phyloP scores from a whole-genome alignment of 2,329 filamentous ascomycete genomes.

The Aspergillus viridinutans region DNA sequence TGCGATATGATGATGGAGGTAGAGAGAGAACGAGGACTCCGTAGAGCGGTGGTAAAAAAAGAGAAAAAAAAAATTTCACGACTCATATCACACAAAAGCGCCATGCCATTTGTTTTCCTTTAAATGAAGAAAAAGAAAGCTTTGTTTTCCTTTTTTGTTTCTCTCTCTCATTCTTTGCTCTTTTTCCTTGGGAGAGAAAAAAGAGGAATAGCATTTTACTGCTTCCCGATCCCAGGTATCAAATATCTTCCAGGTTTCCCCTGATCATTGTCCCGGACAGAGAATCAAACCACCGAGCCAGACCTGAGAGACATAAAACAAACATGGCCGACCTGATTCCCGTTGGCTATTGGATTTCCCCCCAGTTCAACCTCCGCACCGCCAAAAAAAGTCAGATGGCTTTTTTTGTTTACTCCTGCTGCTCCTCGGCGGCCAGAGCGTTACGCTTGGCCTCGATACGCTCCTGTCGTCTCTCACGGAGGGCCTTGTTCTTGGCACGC shows the following conservation, averaged over 20 bases:
- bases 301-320: slow-evolving; percentile 21
- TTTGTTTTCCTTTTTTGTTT: slow-evolving; percentile 18
- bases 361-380: slow-evolving; percentile 36
- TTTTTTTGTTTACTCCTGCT: slow-evolving; percentile 36
- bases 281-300: slow-evolving; percentile 18
- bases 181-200: slow-evolving; percentile 12
- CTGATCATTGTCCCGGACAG: slow-evolving; percentile 11
- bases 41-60: slow-evolving; percentile 6
- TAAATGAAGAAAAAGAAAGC: slow-evolving; percentile 9
- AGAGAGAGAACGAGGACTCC: not conserved
- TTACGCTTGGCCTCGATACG: slow-evolving; percentile 86
- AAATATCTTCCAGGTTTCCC: not conserved
- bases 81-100: slow-evolving; percentile 24
- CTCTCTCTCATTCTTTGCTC: slow-evolving; percentile 6
- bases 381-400: slow-evolving; percentile 22
- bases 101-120: slow-evolving; percentile 25
- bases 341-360: slow-evolving; percentile 27
- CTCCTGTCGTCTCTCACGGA: slow-evolving; percentile 96
- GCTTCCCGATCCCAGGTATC: slow-evolving; percentile 15
- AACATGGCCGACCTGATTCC: slow-evolving; percentile 25
- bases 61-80: slow-evolving; percentile 14
- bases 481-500: slow-evolving; percentile 99
- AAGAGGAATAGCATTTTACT: slow-evolving; percentile 12
- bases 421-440: slow-evolving; percentile 71
- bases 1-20: not conserved